These are phyloP conservation scores for Lentinula detonsa DNA, from an alignment of 768 basidiomycete species.

Conservation along the genomic window DNA sequence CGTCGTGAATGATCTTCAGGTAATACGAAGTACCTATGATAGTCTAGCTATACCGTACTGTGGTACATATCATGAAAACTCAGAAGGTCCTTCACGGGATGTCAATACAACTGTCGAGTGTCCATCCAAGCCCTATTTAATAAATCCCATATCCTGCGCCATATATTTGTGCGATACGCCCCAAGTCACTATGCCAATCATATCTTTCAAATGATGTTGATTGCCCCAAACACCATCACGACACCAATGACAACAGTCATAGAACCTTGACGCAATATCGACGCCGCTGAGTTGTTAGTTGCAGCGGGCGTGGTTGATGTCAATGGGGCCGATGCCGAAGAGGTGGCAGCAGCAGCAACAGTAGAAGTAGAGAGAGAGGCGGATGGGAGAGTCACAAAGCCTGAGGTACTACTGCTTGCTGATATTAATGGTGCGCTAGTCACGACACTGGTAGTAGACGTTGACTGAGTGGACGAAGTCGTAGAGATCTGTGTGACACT, in stretches of 20 bases:
- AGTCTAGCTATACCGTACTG: not conserved
- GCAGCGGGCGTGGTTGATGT: not conserved
- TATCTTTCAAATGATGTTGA: not conserved
- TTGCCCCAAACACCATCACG: not conserved
- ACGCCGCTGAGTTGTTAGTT: not conserved
- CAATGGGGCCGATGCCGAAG: not conserved
- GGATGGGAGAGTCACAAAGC: not conserved
- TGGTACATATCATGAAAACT: not conserved
- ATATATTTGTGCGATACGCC: not conserved
- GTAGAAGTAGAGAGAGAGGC: not conserved
- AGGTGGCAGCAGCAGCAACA: not conserved
- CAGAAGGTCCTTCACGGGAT: not conserved
- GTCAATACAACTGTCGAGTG: not conserved
- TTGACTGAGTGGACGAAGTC: not conserved
- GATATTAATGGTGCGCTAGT: not conserved
- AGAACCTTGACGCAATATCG: not conserved
- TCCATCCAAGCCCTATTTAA: not conserved
- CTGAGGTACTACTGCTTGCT: not conserved
- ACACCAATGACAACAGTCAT: not conserved
- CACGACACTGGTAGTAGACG: not conserved
- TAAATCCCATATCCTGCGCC: not conserved
- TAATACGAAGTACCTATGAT: not conserved
- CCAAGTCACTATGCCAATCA: not conserved
- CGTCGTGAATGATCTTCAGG: no score
- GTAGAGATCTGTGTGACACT: not conserved